These are phyloP conservation scores for Trypanosoma avium DNA, from an alignment of 208 protist genomes.

Conservation along the genomic window DNA sequence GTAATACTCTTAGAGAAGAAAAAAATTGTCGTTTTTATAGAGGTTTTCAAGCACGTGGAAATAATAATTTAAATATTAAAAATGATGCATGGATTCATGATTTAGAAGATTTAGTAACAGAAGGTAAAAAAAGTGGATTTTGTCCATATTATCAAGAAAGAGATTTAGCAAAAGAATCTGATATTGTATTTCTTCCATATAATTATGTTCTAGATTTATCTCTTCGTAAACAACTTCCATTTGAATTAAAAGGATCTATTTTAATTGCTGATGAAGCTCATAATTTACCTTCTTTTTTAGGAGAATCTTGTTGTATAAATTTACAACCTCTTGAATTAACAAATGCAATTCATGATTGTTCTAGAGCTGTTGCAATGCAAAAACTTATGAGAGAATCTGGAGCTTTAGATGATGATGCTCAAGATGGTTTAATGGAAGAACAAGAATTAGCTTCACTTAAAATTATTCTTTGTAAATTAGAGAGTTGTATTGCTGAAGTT, in stretches of 20 bases:
- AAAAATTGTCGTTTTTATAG: constrained; percentile 76
- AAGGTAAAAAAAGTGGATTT: constrained; percentile 65
- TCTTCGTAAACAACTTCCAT: constrained; percentile 84
- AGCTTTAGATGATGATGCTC: background rate
- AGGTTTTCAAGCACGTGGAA: constrained; percentile 34
- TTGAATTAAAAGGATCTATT: constrained; percentile 79
- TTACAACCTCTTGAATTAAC: constrained; percentile 69
- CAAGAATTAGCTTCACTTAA: constrained; percentile 79
- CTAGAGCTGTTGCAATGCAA: constrained; percentile 66
- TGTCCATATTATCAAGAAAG: constrained; percentile 96
- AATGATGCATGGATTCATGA: constrained; percentile 68
- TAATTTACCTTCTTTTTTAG: constrained; percentile 90
- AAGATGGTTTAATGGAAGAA: constrained; percentile 37
- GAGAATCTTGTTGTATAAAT: constrained; percentile 52
- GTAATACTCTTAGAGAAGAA: constrained; percentile 64
- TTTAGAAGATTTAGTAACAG: constrained; percentile 93
- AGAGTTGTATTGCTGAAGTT: constrained; percentile 47
- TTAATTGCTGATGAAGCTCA: constrained; percentile 98
- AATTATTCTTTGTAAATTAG: constrained; percentile 60
- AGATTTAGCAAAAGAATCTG: constrained; percentile 72
- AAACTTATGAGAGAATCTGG: constrained; percentile 28
- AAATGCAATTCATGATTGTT: constrained; percentile 81
- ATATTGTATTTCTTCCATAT: constrained; percentile 98
- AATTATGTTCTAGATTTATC: constrained; percentile 96
- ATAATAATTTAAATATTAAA: constrained; percentile 3